phyloP scores from a whole-genome alignment of 441 rosid genomes.

The Adansonia gregorii region DNA sequence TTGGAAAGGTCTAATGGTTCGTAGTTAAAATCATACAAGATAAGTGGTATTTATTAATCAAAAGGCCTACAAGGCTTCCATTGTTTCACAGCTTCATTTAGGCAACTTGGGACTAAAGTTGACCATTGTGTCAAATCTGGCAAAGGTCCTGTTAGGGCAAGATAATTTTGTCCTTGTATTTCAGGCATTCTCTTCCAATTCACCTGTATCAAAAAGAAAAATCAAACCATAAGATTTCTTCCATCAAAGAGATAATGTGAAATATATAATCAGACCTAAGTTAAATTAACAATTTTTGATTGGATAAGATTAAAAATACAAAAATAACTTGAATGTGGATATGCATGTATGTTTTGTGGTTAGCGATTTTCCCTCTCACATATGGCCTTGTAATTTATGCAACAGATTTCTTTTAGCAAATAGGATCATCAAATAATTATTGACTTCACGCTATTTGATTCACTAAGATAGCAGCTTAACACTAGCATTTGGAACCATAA shows the following conservation, averaged over 20 bases:
- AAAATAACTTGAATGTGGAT: neutral
- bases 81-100: conserved; percentile 53
- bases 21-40: neutral
- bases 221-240: conserved; percentile 1
- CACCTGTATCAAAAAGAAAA: conserved; percentile 41
- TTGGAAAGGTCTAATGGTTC: neutral
- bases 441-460: neutral
- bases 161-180: conserved; percentile 56
- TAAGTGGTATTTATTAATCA: conserved; percentile 18
- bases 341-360: neutral
- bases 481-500: neutral
- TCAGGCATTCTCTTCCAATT: conserved; percentile 74
- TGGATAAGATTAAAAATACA: neutral
- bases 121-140: conserved; percentile 77
- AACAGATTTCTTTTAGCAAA: neutral
- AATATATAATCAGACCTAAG: neutral
- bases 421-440: neutral
- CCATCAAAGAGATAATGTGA: neutral
- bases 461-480: neutral
- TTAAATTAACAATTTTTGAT: neutral
- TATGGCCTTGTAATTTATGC: neutral
- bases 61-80: conserved; percentile 61
- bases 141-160: conserved; percentile 71
- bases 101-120: conserved; percentile 48
- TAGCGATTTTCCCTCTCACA: neutral